Percentiles rank a stretch among this genome's conserved stretches.
Evolutionary conservation across 2,329 filamentous ascomycete genomes (phyloP).

Genomic region (Pestalotiopsis sp.): DNA sequence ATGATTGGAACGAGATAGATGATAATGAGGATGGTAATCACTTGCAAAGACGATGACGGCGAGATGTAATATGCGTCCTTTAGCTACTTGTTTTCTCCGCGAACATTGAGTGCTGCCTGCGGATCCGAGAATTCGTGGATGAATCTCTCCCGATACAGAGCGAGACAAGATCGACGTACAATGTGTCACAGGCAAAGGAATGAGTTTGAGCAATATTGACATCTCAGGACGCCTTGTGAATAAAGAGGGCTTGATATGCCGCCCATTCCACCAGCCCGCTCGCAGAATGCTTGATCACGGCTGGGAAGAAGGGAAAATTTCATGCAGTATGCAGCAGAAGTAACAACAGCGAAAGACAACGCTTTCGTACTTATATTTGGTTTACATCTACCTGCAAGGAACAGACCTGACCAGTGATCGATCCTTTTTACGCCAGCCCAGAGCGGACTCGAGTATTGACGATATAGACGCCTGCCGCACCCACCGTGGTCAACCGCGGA

Average conservation of each 20-base stretch:
- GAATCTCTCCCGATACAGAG: too few relatives aligned
- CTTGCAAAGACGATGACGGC: background rate
- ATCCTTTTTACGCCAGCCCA: constrained; percentile 9
- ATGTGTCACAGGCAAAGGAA: too few relatives aligned
- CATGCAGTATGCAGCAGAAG: background rate
- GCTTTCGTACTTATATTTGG: constrained; percentile 2
- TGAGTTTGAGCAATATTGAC: too few relatives aligned
- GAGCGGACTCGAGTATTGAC: background rate
- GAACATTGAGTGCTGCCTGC: background rate
- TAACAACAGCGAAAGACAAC: constrained; percentile 4
- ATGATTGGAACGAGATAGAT: background rate
- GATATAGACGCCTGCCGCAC: constrained; percentile 4
- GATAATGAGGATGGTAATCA: background rate
- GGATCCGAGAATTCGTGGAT: too few relatives aligned
- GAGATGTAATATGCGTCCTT: background rate
- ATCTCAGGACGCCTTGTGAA: background rate
- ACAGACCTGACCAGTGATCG: background rate
- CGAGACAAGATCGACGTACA: too few relatives aligned
- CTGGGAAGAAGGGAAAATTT: background rate
- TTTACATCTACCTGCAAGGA: constrained; percentile 8
- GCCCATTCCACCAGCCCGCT: too few relatives aligned
- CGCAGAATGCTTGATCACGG: too few relatives aligned
- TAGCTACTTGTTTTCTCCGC: background rate
- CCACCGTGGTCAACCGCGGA: constrained; percentile 9
- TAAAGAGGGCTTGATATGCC: background rate